These are phyloP conservation scores for Lactifluus volemus DNA, from an alignment of 768 basidiomycete genomes.

Conservation along the genomic window DNA sequence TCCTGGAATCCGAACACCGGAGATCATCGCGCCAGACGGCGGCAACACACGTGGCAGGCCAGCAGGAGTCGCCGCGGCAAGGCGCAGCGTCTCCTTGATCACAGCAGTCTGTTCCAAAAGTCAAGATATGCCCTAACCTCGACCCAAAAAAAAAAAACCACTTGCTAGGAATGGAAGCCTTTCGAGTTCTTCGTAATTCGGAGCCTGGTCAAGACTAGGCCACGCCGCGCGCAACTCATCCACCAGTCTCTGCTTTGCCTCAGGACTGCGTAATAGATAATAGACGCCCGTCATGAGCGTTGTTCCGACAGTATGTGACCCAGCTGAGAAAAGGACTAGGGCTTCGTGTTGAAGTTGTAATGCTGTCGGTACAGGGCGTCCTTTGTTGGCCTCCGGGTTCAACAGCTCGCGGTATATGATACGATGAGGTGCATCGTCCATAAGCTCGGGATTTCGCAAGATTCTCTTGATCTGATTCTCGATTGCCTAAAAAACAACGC, in stretches of 20 bases:
- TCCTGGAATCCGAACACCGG: constrained; percentile 3
- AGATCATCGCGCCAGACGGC: constrained; percentile 6
- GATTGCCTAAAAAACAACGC: not conserved
- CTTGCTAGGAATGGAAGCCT: constrained; percentile 12
- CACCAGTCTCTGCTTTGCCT: not conserved
- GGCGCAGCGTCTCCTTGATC: constrained; percentile 11
- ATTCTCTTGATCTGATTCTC: not conserved
- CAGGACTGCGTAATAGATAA: constrained; percentile 1
- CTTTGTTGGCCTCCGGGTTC: constrained; percentile 3
- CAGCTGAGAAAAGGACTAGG: constrained; percentile 5
- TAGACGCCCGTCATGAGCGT: constrained; percentile 5
- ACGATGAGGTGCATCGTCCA: constrained; percentile 8
- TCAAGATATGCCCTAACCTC: not conserved
- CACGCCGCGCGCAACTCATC: constrained; percentile 1
- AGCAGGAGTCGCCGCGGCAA: not conserved
- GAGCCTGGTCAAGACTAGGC: constrained; percentile 5
- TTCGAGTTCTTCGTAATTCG: constrained; percentile 7
- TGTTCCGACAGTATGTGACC: constrained; percentile 12
- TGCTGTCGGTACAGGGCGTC: not conserved
- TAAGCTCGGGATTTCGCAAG: not conserved
- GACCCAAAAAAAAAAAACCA: not conserved
- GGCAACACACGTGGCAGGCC: constrained; percentile 12
- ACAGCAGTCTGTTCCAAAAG: constrained; percentile 4
- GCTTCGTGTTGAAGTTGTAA: constrained; percentile 2
- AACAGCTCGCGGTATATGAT: constrained; percentile 8